These are phyloP conservation scores for Paraleonurus japonicus DNA, from an alignment of 257 asterid genomes.

Conservation along the genomic window DNA sequence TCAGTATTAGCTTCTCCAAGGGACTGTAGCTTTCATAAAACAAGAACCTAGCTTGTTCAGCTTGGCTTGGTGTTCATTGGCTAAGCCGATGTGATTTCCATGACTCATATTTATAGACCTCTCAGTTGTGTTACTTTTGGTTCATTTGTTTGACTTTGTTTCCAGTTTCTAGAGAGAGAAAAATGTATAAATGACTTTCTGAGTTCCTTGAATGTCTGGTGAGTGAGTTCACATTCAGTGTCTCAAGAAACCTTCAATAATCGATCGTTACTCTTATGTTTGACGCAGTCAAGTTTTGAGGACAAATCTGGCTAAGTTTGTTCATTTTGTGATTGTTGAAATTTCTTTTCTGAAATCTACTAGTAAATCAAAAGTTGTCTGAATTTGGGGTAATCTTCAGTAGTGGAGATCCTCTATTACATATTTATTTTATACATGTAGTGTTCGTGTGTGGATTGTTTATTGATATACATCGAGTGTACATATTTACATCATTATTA, in stretches of 20 bases:
- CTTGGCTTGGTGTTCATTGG: neutral
- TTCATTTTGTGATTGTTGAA: neutral
- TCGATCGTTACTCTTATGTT: neutral
- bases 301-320: neutral
- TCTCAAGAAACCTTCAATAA: constrained; percentile 21
- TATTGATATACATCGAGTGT: neutral
- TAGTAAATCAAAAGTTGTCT: no score
- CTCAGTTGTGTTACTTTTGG: constrained; percentile 1
- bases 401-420: no score
- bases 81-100: no score
- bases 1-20: constrained; percentile 5
- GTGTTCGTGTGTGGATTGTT: neutral
- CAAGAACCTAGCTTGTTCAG: constrained; percentile 16
- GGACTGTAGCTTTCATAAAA: constrained; percentile 12
- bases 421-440: no score
- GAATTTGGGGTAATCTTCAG: no score
- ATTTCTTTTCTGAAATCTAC: neutral
- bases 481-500: neutral
- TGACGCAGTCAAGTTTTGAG: constrained; percentile 15
- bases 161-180: constrained; percentile 27
- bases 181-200: constrained; percentile 34
- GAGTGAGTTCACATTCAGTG: constrained; percentile 8
- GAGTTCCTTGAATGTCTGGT: constrained; percentile 26
- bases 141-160: constrained; percentile 1
- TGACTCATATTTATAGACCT: neutral